Base-by-base conservation (phyloP, 306 rosid genomes). In the Lablab purpureus region DNA sequence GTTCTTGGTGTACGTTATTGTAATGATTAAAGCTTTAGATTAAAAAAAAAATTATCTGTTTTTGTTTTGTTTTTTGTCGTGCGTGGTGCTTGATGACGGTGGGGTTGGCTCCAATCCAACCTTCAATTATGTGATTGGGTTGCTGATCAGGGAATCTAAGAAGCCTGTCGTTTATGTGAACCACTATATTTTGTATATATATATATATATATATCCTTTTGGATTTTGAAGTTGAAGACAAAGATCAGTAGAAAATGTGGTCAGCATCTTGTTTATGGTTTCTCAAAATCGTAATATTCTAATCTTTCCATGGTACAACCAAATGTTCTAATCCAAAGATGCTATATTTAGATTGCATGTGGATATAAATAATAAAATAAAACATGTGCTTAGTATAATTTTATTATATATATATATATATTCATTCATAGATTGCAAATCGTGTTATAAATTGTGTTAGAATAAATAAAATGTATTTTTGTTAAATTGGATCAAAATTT, bases 81-180 rank as follows among this genome's bases (percentile, higher is more conserved):
- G 49, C 8, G 23, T 60, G 43, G 17, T 80, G 25, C 46, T 36
- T 59, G 51, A 34, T 58, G 64, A 43, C 30, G 25, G 58, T 25
- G 34, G 56, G 65, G 56, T 58, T 70, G 59, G 54, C 19, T 63
- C 19, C 21, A 18, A 49, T 63, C 19, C 21, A 18, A 49, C 47
- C 54, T 36, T 49, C 74, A 73, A 73, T 52, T 22, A 73, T 80
- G 70, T 73, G 46, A 37, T 64, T 63, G 17, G 23, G 45, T 34
- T 36, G 15, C 22, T 40, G 12, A 46, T 6, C 21, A 10, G 66
- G 69, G 68, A 80, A 70, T 71, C 82, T 67, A 23, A 27, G 46
- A 4, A 5, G 22, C 21, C 7, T 49, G 30, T 63, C 45, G 22
- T 30, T 17, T 14, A 30, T 15, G 43, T 62, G 22, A 11, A 28